phyloP scores from a whole-genome alignment of 106 monocot genomes.

The Vanilla planifolia region DNA sequence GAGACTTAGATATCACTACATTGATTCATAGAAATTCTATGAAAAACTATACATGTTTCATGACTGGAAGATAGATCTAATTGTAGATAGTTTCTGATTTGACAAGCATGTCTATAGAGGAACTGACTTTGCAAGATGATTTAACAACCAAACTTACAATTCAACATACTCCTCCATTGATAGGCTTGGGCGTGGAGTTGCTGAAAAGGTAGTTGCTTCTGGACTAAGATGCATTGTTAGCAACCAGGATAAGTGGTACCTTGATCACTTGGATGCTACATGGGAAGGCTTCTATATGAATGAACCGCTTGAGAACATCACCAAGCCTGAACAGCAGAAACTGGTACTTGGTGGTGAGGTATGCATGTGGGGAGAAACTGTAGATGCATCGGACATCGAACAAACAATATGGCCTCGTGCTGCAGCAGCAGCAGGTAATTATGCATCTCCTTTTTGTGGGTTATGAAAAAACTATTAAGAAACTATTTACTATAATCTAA shows the following conservation, averaged over 20 bases:
- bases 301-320: constrained; percentile 70
- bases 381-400: constrained; percentile 81
- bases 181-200: constrained; percentile 79
- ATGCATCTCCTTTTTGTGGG: not conserved
- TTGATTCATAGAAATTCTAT: no score
- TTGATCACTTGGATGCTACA: constrained; percentile 75
- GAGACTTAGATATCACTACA: no score
- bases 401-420: constrained; percentile 99
- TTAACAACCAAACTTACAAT: no score
- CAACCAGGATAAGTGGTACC: constrained; percentile 89
- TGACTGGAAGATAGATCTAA: no score
- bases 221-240: constrained; percentile 94
- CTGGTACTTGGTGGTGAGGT: constrained; percentile 90
- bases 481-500: no score
- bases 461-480: not conserved
- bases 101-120: no score
- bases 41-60: no score
- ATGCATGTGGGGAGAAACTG: constrained; percentile 86
- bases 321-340: constrained; percentile 45
- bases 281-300: constrained; percentile 83
- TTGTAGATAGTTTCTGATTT: no score
- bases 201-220: constrained; percentile 53
- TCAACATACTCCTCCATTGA: not conserved
- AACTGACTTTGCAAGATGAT: no score
- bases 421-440: constrained; percentile 89